Base-by-base conservation (phyloP, 805 yeast genomes). In the Saccharomycopsis schoenii region DNA sequence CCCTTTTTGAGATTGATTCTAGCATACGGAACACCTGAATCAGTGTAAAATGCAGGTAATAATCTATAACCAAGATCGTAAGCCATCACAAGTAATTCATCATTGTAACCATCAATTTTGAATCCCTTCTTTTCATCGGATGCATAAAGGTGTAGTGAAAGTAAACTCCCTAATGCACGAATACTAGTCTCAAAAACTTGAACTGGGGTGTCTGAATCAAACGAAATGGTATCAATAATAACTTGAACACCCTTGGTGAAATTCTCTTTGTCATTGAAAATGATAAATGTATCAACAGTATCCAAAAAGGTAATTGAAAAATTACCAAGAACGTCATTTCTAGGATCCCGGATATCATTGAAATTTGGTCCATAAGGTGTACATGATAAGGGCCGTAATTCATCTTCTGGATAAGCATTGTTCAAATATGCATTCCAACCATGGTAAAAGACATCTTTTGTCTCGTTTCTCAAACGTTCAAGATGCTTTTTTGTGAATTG, bases 131-230 rank as follows among this genome's bases (percentile, higher is more conserved):
- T 68, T 0, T 74, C 74, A 62, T 80, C 83, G 0, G 80, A 72
- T 0, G 89, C 88, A 67, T 82, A 86, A 54, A 89, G 73, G 73
- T 92, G 97, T 0, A 89, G 83, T 1, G 93, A 84, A 24, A 92
- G 68, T 37, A 92, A 74, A 0, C 96, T 90, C 0, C 98, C 98
- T 29, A 92, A 69, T 1, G 89, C 81, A 47, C 98, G 73, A 17
- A 93, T 92, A 4, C 90, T 83, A 2, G 88, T 80, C 71, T 92
- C 98, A 71, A 92, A 92, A 1, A 92, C 96, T 68, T 92, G 97
- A 0, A 92, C 86, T 1, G 85, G 82, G 10, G 90, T 79, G 63
- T 89, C 83, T 47, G 82, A 77, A 47, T 82, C 78, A 68, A 89
- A 89, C 56, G 75, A 68, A 10, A 76, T 71, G 47, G 74, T 73